A percentile compares a stretch with the other conserved stretches of the same genome.
These are phyloP conservation scores for Aotearoamyces nothofagi DNA, from an alignment of 2,329 filamentous ascomycete species.

Conservation along the genomic window DNA sequence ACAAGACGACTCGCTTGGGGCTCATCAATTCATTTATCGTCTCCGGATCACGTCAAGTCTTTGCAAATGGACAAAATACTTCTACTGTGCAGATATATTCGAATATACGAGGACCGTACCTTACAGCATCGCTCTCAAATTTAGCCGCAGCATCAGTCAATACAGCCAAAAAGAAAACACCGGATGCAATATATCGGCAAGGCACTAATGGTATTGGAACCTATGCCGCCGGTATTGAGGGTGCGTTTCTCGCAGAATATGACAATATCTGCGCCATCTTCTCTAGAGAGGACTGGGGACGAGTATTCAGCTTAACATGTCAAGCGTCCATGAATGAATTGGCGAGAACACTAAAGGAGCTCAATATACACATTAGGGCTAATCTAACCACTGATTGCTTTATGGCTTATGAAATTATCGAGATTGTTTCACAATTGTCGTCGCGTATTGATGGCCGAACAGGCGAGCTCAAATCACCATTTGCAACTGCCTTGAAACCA, in stretches of 20 bases:
- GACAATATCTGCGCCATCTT: slow-evolving; percentile 85
- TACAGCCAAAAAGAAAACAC: slow-evolving; percentile 62
- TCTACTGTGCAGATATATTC: slow-evolving; percentile 72
- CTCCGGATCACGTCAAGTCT: slow-evolving; percentile 35
- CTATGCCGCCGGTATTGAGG: slow-evolving; percentile 78
- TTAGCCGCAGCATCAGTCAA: slow-evolving; percentile 76
- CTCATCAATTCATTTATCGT: slow-evolving; percentile 68
- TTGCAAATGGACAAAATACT: slow-evolving; percentile 37
- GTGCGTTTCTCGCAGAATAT: slow-evolving; percentile 76
- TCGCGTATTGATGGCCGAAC: slow-evolving; percentile 68
- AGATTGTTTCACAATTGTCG: slow-evolving; percentile 70
- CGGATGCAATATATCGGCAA: slow-evolving; percentile 71
- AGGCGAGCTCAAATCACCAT: slow-evolving; percentile 68
- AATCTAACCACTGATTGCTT: slow-evolving; percentile 87
- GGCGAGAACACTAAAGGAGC: slow-evolving; percentile 68
- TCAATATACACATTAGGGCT: slow-evolving; percentile 77
- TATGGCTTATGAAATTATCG: slow-evolving; percentile 87
- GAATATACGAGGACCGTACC: slow-evolving; percentile 72
- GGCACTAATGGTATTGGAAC: slow-evolving; percentile 85
- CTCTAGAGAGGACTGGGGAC: slow-evolving; percentile 67
- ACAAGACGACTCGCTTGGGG: slow-evolving; percentile 59
- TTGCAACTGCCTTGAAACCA: slow-evolving; percentile 77
- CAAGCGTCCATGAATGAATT: slow-evolving; percentile 68
- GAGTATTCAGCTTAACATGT: slow-evolving; percentile 66
- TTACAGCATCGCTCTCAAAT: slow-evolving; percentile 71